Evolutionary conservation across 2,329 filamentous ascomycete genomes (phyloP).

Genomic region (Dactylellina haptotyla): DNA sequence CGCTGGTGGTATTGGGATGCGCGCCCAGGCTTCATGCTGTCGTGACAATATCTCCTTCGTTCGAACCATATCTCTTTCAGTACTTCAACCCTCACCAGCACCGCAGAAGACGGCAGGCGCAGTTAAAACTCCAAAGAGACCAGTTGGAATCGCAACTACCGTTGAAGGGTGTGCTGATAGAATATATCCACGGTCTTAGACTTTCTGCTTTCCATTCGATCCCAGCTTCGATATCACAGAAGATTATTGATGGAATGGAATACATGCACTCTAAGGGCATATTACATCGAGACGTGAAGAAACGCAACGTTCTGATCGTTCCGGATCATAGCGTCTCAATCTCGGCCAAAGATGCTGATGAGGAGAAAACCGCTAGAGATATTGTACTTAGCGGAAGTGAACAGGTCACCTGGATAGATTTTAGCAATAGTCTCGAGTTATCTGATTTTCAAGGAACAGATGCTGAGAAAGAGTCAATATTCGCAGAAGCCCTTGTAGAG

Average conservation of each 20-base stretch:
- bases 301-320: conserved; percentile 38
- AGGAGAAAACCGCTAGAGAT: conserved; percentile 12
- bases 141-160: conserved; percentile 4
- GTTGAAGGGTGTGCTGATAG: conserved; percentile 36
- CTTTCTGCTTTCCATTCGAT: conserved; percentile 27
- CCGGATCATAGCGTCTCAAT: not conserved
- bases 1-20: not conserved
- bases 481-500: not conserved
- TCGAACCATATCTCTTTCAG: conserved; percentile 12
- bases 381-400: conserved; percentile 20
- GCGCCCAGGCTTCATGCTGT: conserved; percentile 17
- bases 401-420: conserved; percentile 48
- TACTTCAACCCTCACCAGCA: conserved; percentile 12
- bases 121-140: not conserved
- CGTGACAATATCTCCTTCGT: conserved; percentile 24
- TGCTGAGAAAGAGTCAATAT: not conserved
- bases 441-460: conserved; percentile 9
- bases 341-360: not conserved
- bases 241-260: conserved; percentile 27
- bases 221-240: conserved; percentile 10
- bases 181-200: conserved; percentile 32
- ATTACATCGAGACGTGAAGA: conserved; percentile 41
- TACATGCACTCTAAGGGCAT: conserved; percentile 28
- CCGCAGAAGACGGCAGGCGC: conserved; percentile 22
- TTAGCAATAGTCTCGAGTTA: conserved; percentile 40